Base-by-base conservation (phyloP, 2,329 filamentous ascomycete genomes). In the Alternaria angustiovoidea region DNA sequence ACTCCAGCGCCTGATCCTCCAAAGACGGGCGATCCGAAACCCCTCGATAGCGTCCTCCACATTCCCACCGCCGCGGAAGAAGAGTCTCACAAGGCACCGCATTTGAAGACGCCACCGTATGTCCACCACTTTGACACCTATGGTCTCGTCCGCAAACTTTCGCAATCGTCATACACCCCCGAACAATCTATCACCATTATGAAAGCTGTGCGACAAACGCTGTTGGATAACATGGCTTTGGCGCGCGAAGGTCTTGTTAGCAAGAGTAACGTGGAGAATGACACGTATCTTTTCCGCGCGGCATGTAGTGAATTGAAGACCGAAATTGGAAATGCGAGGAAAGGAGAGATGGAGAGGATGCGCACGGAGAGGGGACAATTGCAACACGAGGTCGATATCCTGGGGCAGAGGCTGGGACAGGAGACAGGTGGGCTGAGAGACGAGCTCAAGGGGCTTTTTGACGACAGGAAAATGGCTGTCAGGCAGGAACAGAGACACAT, bases 71-170 rank as follows among this genome's bases (percentile, higher is more conserved):
- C 77, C 1, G 65, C 70, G 9, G 70, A 78, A 53, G 74, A 78
- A 53, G 72, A 78, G 53, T 72, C 81, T 26, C 78, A 81, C 48
- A 85, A 85, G 66, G 85, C 87, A 22, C 90, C 90, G 5, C 89
- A 93, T 75, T 86, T 91, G 74, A 84, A 88, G 48, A 86, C 92
- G 0, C 87, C 91, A 7, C 91, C 89, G 1, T 96, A 97, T 75
- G 89, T 97, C 34, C 95, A 99, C 81, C 93, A 98, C 80, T 99
- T 99, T 79, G 94, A 99, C 80, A 97, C 90, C 24, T 99, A 95
- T 79, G 89, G 88, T 14, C 86, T 98, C 5, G 95, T 98, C 16
- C 90, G 91, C 73, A 88, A 92, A 70, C 87, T 99, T 16, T 85
- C 89, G 18, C 81, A 81, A 0, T 88, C 89, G 12, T 91, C 90